These are phyloP conservation scores for Backusella sp. DNA, from an alignment of 192 early-diverging fungal genomes.

Conservation along the genomic window DNA sequence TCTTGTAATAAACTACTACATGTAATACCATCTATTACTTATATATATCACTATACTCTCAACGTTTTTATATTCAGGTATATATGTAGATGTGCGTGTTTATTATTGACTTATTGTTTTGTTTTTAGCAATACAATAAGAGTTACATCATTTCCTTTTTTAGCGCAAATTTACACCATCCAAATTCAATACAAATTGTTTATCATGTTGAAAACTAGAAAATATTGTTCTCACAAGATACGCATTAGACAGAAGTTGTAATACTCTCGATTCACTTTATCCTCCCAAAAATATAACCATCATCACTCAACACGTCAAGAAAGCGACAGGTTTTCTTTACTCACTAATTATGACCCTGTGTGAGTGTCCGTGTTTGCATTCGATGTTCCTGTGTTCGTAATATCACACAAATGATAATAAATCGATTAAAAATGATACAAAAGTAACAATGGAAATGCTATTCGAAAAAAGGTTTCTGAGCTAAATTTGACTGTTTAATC, in stretches of 20 bases:
- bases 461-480: background rate
- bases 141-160: background rate
- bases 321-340: background rate
- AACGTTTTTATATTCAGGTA: background rate
- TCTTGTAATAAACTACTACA: background rate
- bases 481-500: background rate
- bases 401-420: background rate
- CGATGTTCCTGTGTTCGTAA: too few relatives aligned
- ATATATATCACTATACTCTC: background rate
- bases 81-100: background rate
- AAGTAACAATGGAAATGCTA: background rate
- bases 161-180: background rate
- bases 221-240: background rate
- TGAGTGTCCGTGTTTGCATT: too few relatives aligned
- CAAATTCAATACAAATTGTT: background rate
- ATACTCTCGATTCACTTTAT: background rate
- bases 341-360: too few relatives aligned
- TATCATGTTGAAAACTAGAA: background rate
- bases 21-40: background rate
- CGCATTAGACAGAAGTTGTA: background rate
- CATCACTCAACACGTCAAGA: background rate
- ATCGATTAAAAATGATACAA: background rate
- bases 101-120: background rate
- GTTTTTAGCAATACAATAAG: background rate
- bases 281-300: background rate